These are phyloP conservation scores for Mycena citricolor DNA, from an alignment of 1,284 basidiomycete genomes.

Conservation along the genomic window DNA sequence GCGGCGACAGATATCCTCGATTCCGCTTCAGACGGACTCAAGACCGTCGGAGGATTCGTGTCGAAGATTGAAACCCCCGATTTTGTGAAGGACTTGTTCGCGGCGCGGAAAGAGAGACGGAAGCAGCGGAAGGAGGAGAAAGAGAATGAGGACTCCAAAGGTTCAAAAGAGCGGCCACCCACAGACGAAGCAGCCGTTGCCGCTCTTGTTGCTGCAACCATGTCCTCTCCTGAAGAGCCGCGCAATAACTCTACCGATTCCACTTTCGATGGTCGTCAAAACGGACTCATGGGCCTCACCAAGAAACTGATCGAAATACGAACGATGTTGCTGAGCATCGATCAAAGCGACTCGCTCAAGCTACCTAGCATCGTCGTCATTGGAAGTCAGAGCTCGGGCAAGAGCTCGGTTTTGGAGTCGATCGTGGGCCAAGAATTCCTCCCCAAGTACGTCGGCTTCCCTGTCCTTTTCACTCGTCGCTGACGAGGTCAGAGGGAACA, in stretches of 20 bases:
- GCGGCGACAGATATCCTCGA: slow-evolving; percentile 66
- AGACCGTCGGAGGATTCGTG: slow-evolving; percentile 55
- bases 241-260: slow-evolving; percentile 43
- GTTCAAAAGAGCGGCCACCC: slow-evolving; percentile 46
- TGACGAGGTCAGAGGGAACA: slow-evolving; percentile 74
- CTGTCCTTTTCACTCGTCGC: slow-evolving; percentile 15
- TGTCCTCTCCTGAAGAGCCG: slow-evolving; percentile 70
- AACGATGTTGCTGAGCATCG: slow-evolving; percentile 90
- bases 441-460: slow-evolving; percentile 70
- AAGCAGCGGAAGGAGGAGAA: slow-evolving; percentile 30
- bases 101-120: slow-evolving; percentile 36
- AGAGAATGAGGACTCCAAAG: slow-evolving; percentile 31
- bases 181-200: slow-evolving; percentile 67
- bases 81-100: slow-evolving; percentile 71
- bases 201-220: slow-evolving; percentile 68
- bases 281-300: slow-evolving; percentile 89
- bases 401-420: slow-evolving; percentile 95
- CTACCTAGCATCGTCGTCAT: slow-evolving; percentile 98
- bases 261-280: slow-evolving; percentile 46
- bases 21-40: slow-evolving; percentile 64
- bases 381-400: slow-evolving; percentile 96
- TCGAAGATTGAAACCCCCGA: slow-evolving; percentile 71
- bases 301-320: slow-evolving; percentile 96
- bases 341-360: slow-evolving; percentile 92
- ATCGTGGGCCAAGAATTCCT: slow-evolving; percentile 98